Base-by-base conservation (phyloP, 768 basidiomycete genomes). In the Exsudoporus frostii region DNA sequence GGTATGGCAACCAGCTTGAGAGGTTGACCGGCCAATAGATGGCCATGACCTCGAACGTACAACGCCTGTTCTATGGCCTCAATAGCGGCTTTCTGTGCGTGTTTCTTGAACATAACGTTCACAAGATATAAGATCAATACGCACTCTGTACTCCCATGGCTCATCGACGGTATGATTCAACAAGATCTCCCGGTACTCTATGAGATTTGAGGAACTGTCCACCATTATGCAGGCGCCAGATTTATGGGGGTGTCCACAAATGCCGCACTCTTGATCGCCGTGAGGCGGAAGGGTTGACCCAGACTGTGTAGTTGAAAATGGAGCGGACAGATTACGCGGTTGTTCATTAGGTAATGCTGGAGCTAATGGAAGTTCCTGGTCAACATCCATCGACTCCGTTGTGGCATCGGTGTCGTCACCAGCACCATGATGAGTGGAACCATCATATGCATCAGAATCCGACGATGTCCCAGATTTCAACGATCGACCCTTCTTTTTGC, bases 31-130 rank as follows among this genome's bases (percentile, higher is more conserved):
- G 70, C 72, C 50, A 90, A 77, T 20, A 89, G 68, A 45, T 76
- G 64, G 2, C 79, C 65, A 38, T 84, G 75, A 3, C 86, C 85
- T 15, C 86, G 80, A 47, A 70, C 57, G 53, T 75, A 62, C 14
- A 92, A 72, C 3, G 81, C 76, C 53, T 82, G 75, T 52, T 92
- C 90, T 55, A 92, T 90, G 7, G 82, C 81, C 25, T 71, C 68
- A 45, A 92, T 79, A 13, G 90, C 90, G 40, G 77, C 80, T 58
- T 69, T 74, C 88, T 89, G 63, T 45, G 47, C 59, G 11, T 47
- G 1, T 48, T 50, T 45, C 25, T 45, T 49, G 54, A 62, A 51
- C 43, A 15, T 44, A 36, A 52, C 8, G 2, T 42, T 39, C 38
- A 33, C n/a, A 44, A 33, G 36, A 59, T 39, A 9, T 36, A 38